phyloP scores from a whole-genome alignment of 345 rosid genomes.

The Citrus maxima region DNA sequence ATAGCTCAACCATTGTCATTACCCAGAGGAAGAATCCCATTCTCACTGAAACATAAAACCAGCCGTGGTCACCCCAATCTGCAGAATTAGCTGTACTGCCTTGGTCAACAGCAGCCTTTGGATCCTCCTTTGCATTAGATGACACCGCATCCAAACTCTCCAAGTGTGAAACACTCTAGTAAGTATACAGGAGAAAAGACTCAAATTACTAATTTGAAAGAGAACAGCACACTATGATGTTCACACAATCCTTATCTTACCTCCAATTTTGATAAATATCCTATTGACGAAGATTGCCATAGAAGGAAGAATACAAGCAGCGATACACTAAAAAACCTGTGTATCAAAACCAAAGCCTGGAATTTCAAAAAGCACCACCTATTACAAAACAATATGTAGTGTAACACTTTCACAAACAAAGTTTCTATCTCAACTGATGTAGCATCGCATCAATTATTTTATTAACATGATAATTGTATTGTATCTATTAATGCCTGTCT shows the following conservation, averaged over 20 bases:
- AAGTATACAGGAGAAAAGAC: not conserved
- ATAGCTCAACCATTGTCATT: slow-evolving; percentile 15
- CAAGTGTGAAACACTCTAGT: slow-evolving; percentile 10
- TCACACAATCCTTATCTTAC: slow-evolving; percentile 28
- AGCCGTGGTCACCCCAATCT: slow-evolving; percentile 55
- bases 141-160: slow-evolving; percentile 46
- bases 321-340: slow-evolving; percentile 87
- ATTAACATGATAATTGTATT: not conserved
- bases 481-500: not conserved
- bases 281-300: slow-evolving; percentile 65
- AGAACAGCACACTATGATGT: not conserved
- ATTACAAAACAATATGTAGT: slow-evolving; percentile 19
- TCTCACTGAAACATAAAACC: slow-evolving; percentile 76
- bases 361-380: slow-evolving; percentile 42
- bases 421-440: not conserved
- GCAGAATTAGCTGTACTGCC: slow-evolving; percentile 27
- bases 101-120: slow-evolving; percentile 24
- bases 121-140: slow-evolving; percentile 33
- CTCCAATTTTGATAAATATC: slow-evolving; percentile 39
- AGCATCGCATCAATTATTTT: not conserved
- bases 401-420: not conserved
- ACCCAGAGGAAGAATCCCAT: slow-evolving; percentile 95
- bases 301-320: slow-evolving; percentile 70
- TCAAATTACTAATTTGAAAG: not conserved
- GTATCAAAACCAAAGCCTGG: slow-evolving; percentile 91